A percentile compares a stretch with the other conserved stretches of the same genome.
Evolutionary conservation across 2,329 filamentous ascomycete genomes (phyloP).

Genomic region (Hypoxylon sp.): DNA sequence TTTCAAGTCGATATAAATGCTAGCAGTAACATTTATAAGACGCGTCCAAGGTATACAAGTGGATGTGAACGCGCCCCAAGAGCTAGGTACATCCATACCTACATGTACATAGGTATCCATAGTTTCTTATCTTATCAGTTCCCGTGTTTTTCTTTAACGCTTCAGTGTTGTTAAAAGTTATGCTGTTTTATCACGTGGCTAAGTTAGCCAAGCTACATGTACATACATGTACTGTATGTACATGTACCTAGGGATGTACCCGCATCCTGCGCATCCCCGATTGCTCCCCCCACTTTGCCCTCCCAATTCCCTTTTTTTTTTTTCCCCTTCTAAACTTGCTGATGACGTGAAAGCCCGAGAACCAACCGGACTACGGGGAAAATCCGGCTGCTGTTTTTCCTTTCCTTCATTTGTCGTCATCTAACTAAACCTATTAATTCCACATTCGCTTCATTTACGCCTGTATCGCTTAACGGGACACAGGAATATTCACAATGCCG

Average conservation of each 20-base stretch:
- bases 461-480: neutral
- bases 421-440: neutral
- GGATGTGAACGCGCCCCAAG: conserved; percentile 36
- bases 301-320: neutral
- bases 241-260: no score
- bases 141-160: conserved; percentile 2
- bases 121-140: conserved; percentile 41
- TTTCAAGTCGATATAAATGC: conserved; percentile 21
- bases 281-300: neutral
- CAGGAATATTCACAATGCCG: conserved; percentile 41
- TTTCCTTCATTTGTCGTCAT: conserved; percentile 13
- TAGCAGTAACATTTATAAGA: conserved; percentile 19
- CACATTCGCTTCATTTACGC: conserved; percentile 7
- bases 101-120: neutral
- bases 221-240: no score
- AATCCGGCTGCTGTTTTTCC: conserved; percentile 14
- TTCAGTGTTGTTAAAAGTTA: neutral
- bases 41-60: conserved; percentile 32
- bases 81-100: neutral
- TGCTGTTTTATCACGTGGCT: conserved; percentile 16
- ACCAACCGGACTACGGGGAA: conserved; percentile 19
- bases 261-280: neutral
- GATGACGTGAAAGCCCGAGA: conserved; percentile 39
- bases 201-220: neutral
- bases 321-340: conserved; percentile 5